Evolutionary conservation across 2,329 filamentous ascomycete species (phyloP), one percentile per base, ranked within the genome.

Genomic region (Orbilia brochopaga): DNA sequence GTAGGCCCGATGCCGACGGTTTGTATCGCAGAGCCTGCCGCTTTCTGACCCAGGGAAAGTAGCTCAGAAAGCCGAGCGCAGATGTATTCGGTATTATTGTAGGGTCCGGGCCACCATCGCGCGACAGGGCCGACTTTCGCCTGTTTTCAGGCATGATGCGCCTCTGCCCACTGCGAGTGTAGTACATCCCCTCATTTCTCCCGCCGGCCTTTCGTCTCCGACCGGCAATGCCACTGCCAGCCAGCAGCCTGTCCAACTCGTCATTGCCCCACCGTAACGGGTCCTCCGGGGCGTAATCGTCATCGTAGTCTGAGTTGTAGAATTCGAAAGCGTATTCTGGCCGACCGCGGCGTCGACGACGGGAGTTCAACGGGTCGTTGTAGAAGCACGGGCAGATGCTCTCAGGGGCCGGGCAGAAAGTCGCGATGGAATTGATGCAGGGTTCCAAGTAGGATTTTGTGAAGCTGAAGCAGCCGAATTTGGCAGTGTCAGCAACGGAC

Each of bases 311-410:
- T 78, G 76, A 76, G 40, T 76, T 76, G 42, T 89, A 89, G 79
- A 89, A 89, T 76, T 88, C 87, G 76, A 89, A 89, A 75, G 82
- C 86, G 67, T 84, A 80, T 78, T 88, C 87, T 13, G 86, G 85
- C 61, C 83, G 78, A 2, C 83, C 83, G 67, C 59, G 58, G 23
- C 64, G 66, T 37, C 83, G 82, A 73, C 84, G 81, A 57, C 80
- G 85, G 83, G 46, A 83, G 81, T 56, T 81, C 76, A 63, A 81
- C 74, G 84, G 83, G 73, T 84, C 82, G 69, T 82, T 81, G 64
- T 78, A 81, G 3, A 83, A 82, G 63, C 69, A 73, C 2, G 84
- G 81, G 76, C 83, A 86, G n/a, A 83, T 82, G 59, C 83, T 82
- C 23, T 85, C 83, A 77, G 85, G 87, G 53, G 81, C 79, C 57